phyloP scores from a whole-genome alignment of 176 grass and related monocot species.

The Cenchrus purpureus region DNA sequence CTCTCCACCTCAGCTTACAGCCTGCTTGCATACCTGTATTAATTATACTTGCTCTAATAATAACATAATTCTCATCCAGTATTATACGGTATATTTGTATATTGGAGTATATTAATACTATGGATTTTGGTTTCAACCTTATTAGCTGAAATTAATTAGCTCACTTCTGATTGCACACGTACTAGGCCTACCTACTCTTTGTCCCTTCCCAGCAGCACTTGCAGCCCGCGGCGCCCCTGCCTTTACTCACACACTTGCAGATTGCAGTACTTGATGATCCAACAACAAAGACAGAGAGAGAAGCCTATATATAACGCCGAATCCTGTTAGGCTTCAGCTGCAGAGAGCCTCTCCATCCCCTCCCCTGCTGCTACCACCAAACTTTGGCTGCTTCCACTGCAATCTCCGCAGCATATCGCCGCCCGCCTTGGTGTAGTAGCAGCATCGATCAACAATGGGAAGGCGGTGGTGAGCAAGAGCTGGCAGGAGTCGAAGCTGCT shows the following conservation, averaged over 20 bases:
- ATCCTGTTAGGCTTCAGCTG: background rate
- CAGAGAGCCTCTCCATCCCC: background rate
- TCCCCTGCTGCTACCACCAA: no score
- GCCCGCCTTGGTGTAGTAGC: no score
- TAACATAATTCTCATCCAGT: no score
- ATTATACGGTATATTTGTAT: no score
- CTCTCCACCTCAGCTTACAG: no score
- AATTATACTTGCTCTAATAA: no score
- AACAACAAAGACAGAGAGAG: background rate
- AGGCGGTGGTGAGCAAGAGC: conserved; percentile 50
- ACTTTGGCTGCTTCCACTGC: no score
- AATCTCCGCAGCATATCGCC: no score
- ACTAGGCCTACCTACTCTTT: background rate
- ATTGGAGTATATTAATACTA: no score
- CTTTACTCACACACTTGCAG: conserved; percentile 1
- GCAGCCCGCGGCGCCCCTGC: background rate
- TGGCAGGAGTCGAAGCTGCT: conserved; percentile 71
- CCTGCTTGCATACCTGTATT: no score
- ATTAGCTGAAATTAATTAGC: background rate
- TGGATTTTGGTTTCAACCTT: no score
- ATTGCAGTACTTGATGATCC: background rate
- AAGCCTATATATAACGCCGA: background rate
- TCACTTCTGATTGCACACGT: background rate
- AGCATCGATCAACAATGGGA: conserved; percentile 25
- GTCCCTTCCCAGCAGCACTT: background rate